phyloP scores from a whole-genome alignment of 345 rosid species.

The Populus simonii region DNA sequence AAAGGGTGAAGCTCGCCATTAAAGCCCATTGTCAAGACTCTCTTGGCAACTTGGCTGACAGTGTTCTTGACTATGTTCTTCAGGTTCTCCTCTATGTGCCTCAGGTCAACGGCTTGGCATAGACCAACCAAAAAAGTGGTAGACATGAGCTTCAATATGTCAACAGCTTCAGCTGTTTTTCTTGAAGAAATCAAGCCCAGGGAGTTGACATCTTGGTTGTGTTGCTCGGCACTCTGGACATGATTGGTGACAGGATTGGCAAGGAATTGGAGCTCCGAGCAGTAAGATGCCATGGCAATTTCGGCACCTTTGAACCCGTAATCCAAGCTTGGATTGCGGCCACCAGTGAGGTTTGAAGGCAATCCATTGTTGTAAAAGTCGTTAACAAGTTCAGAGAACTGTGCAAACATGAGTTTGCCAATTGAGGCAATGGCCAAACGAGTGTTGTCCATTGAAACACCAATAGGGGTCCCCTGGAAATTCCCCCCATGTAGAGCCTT shows the following conservation, averaged over 20 bases:
- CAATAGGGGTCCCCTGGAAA: conserved; percentile 37
- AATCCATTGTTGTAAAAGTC: conserved; percentile 33
- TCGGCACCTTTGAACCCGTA: conserved; percentile 38
- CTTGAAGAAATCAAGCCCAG: conserved; percentile 32
- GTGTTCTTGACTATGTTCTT: conserved; percentile 26
- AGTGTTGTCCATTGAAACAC: conserved; percentile 36
- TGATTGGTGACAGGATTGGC: conserved; percentile 35
- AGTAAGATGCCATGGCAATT: conserved; percentile 40
- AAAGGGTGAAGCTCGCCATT: conserved; percentile 36
- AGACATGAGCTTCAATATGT: conserved; percentile 33
- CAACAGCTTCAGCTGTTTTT: conserved; percentile 32
- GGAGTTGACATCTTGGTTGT: conserved; percentile 37
- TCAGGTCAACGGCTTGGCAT: conserved; percentile 32
- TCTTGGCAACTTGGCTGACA: conserved; percentile 26
- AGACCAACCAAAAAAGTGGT: conserved; percentile 29
- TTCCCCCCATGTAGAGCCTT: conserved; percentile 33
- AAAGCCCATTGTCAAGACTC: conserved; percentile 20
- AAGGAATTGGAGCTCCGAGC: conserved; percentile 35
- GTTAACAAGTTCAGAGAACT: conserved; percentile 33
- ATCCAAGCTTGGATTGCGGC: conserved; percentile 35
- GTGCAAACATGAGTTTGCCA: conserved; percentile 34
- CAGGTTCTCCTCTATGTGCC: conserved; percentile 34
- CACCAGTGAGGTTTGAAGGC: conserved; percentile 35
- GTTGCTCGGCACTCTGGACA: conserved; percentile 38
- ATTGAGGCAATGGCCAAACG: conserved; percentile 30